Evolutionary conservation across 768 basidiomycete genomes (phyloP).

Genomic region (Leccinum incarnatum): DNA sequence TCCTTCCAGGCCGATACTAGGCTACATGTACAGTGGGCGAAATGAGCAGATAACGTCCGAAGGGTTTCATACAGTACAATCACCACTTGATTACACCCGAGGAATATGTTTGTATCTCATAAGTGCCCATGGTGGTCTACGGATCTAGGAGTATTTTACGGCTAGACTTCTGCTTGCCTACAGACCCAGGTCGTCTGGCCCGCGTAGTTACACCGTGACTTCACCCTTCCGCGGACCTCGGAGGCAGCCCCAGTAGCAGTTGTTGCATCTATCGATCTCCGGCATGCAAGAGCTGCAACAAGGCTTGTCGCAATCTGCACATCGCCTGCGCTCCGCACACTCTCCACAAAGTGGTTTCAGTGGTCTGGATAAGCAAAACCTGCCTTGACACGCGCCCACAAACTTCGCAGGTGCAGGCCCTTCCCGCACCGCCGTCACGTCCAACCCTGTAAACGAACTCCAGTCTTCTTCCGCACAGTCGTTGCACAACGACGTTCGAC

Average conservation of each 20-base stretch:
- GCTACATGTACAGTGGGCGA: too few relatives aligned
- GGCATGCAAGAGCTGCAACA: background rate
- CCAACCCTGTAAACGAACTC: background rate
- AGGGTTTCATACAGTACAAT: constrained; percentile 98
- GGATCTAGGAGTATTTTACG: too few relatives aligned
- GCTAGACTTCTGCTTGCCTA: too few relatives aligned
- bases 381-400: background rate
- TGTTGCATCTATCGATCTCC: background rate
- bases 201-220: too few relatives aligned
- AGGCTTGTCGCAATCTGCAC: background rate
- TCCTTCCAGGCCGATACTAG: constrained; percentile 54
- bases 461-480: background rate
- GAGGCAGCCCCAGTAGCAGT: background rate
- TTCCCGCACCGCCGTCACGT: background rate
- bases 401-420: background rate
- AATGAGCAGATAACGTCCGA: constrained; percentile 50
- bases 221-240: too few relatives aligned
- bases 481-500: constrained; percentile 17
- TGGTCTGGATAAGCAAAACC: background rate
- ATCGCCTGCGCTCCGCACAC: background rate
- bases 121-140: background rate
- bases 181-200: too few relatives aligned
- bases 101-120: background rate
- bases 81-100: constrained; percentile 65
- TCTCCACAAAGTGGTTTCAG: background rate